Percentiles rank a stretch among this genome's conserved stretches.
These are phyloP conservation scores for Andrographis paniculata DNA, from an alignment of 305 asterid species.

Conservation along the genomic window DNA sequence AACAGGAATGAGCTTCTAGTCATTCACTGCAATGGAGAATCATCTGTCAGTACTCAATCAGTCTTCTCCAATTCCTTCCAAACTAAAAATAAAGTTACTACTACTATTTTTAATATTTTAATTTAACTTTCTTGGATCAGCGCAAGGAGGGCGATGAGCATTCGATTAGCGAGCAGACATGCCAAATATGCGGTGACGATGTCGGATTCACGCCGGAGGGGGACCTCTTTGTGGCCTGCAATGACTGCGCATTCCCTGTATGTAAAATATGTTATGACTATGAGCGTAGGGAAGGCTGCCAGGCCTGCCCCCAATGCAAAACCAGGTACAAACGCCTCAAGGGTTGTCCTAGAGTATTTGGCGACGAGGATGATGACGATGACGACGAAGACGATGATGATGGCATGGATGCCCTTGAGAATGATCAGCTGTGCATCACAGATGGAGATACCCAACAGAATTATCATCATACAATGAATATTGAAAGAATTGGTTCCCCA, in stretches of 20 bases:
- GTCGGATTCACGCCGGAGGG: conserved; percentile 67
- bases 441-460: too few species aligned
- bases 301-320: conserved; percentile 97
- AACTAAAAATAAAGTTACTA: too few species aligned
- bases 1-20: conserved; percentile 88
- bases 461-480: too few species aligned
- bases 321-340: conserved; percentile 87
- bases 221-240: conserved; percentile 90
- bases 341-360: conserved; percentile 87
- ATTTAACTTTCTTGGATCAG: neutral
- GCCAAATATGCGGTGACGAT: conserved; percentile 98
- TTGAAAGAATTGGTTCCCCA: too few species aligned
- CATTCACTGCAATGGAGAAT: conserved; percentile 95
- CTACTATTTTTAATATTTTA: too few species aligned
- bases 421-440: too few species aligned
- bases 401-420: conserved; percentile 50
- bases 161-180: conserved; percentile 82
- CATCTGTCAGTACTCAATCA: too few species aligned
- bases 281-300: conserved; percentile 89
- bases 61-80: too few species aligned
- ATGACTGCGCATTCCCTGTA: conserved; percentile 95
- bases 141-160: conserved; percentile 74
- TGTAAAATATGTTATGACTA: conserved; percentile 91
- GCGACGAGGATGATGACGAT: conserved; percentile 95
- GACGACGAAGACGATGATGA: conserved; percentile 95